A percentile compares a stretch with the other conserved stretches of the same genome.
Evolutionary conservation across 805 yeast species (phyloP).

Genomic region (Zygosaccharomyces rouxii): DNA sequence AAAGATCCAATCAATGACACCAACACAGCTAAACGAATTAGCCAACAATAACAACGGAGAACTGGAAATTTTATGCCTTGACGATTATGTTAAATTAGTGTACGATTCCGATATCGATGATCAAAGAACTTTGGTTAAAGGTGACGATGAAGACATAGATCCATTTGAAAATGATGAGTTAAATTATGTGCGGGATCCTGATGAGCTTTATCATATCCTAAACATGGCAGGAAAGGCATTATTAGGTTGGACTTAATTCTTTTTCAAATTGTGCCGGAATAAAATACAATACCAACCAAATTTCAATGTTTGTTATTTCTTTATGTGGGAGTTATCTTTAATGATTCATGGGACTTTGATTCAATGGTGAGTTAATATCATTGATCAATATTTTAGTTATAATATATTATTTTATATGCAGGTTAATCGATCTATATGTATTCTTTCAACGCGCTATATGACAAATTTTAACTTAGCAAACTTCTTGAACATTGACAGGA

Average conservation of each 20-base stretch:
- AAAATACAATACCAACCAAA: not conserved
- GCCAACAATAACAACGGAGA: constrained; percentile 14
- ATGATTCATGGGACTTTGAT: not conserved
- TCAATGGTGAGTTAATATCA: not conserved
- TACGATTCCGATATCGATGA: constrained; percentile 8
- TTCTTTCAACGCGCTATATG: not conserved
- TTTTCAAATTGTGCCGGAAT: not conserved
- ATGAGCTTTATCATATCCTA: constrained; percentile 16
- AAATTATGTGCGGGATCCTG: constrained; percentile 18
- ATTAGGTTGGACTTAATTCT: not conserved
- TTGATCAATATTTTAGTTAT: not conserved
- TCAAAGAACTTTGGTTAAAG: constrained; percentile 4
- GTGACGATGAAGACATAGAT: constrained; percentile 7
- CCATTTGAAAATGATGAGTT: constrained; percentile 17
- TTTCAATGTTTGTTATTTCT: not conserved
- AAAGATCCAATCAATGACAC: constrained; percentile 11
- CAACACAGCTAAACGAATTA: constrained; percentile 14
- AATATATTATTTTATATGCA: not conserved
- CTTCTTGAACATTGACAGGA: too few relatives aligned
- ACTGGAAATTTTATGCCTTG: constrained; percentile 13
- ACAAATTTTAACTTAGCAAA: not conserved
- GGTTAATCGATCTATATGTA: not conserved
- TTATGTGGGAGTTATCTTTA: not conserved
- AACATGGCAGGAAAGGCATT: constrained; percentile 10
- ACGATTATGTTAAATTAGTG: constrained; percentile 13